Base-by-base conservation (phyloP, 1,284 basidiomycete species). In the Leccinum pachyderme region DNA sequence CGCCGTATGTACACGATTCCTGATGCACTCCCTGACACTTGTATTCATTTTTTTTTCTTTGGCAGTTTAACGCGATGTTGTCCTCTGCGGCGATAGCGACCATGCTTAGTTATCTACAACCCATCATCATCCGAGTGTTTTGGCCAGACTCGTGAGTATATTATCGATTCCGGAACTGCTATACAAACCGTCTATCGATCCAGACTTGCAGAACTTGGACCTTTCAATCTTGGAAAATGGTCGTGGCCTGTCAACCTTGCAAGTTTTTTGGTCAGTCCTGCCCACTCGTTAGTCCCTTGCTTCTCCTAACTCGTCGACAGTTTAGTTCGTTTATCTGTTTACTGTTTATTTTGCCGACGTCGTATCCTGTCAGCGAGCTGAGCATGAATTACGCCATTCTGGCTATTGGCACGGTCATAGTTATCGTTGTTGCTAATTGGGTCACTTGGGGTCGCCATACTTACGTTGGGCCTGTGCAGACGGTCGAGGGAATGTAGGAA, bases 331-430 rank as follows among this genome's bases (percentile, higher is more conserved):
- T 84, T 64, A 75, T 83, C 39, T 81, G 80, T 61, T 63, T 81
- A 5, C 75, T 84, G 8, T 83, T 84, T 65, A 72, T 86, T 51
- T 72, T 87, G 24, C 85, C 86, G 4, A 86, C 83, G 5, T 74
- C 81, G 7, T 74, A 76, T 45, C 86, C 84, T 1, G 82, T 83
- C 29, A 81, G 74, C n/a, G 60, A 73, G 46, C 63, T 76, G 53
- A 82, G 83, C 68, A 87, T 87, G 84, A 86, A 86, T 67, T 86
- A 86, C 60, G 73, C 82, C 2, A 70, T 82, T 46, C 76, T 83
- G 1, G 79, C 79, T 3, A 72, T 82, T 22, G 80, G 80, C 2
- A 77, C 71, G 0, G 69, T 83, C 7, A 59, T 76, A 18, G 73
- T 81, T 22, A 47, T 69, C 4, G 67, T 67, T 18, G 51, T 47